Base-by-base conservation (phyloP, 164 flowering plant species). In the Magnolia sinica region DNA sequence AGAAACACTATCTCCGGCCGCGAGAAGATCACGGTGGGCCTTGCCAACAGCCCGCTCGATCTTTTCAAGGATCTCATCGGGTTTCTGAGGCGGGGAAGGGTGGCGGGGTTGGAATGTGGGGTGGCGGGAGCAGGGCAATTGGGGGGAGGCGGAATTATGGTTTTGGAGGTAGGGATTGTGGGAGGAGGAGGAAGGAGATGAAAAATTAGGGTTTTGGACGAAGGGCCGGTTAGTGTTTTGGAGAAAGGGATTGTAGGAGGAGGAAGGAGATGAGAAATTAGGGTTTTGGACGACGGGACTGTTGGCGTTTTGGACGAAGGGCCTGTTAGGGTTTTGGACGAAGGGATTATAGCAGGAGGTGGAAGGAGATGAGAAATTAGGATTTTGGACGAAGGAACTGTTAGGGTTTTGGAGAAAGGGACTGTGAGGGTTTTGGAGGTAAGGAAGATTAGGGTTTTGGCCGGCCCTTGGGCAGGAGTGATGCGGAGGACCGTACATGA, bases 1-100 rank as follows among this genome's bases (percentile, higher is more conserved):
- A 5, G 95, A 84, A 8, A 92, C 88, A 67, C 79, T 82, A 72
- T 89, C 92, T 20, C 89, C 89, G 2, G 89, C 82, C 0, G 79
- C 86, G 10, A 88, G 24, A 65, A 90, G 75, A 4, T 88, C 82
- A 0, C 76, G 72, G 18, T 85, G 87, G 19, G 88, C 91, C 72
- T 83, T 86, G 16, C 7, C 70, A 0, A 85, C 93, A 0, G 88
- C 92, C 0, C 65, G 73, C 51, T 93, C 91, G 8, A 85, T 72
- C 82, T 75, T 85, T 68, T 85, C 86, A 0, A 87, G 69, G 14
- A 74, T 10, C 13, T 77, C 87, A 1, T 24, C 75, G 24, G 50
- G 73, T 68, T 66, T 78, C 18, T 76, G 70, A 9, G 70, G 11
- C 59, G 37, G 71, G 51, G 61, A 45, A n/a, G 37, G 9, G 0